phyloP scores from a whole-genome alignment of 148 eudicot genomes.

The Heliosperma pusillum region DNA sequence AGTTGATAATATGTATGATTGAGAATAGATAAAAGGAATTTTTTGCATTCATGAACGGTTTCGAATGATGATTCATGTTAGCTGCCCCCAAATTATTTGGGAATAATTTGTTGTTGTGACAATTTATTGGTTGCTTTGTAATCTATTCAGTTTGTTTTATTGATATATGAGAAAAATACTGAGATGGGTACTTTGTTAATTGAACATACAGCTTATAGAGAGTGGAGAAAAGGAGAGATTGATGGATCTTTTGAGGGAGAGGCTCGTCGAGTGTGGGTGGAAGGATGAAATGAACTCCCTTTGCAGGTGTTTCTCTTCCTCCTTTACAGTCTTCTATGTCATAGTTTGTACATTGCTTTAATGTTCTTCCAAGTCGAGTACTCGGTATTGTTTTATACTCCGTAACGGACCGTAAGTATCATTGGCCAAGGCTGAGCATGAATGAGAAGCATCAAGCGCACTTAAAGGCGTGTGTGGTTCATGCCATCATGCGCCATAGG shows the following conservation, averaged over 20 bases:
- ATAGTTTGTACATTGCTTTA: not conserved
- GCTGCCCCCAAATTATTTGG: no score
- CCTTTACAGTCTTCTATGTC: not conserved
- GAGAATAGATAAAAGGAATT: not conserved
- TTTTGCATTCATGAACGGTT: no score
- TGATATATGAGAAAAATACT: constrained; percentile 7
- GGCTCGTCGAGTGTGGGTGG: constrained; percentile 65
- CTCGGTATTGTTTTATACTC: not conserved
- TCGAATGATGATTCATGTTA: no score
- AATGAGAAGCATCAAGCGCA: not conserved
- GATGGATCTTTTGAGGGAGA: constrained; percentile 67
- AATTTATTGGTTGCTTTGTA: no score
- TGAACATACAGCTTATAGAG: constrained; percentile 46
- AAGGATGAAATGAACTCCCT: constrained; percentile 46
- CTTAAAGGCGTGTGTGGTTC: not conserved
- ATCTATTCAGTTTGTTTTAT: not conserved
- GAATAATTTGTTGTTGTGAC: no score
- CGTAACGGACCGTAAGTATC: no score
- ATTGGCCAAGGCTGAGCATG: not conserved
- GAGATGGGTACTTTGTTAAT: constrained; percentile 18
- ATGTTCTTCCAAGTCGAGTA: not conserved
- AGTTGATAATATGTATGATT: not conserved
- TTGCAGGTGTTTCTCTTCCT: constrained; percentile 31
- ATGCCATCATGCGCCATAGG: not conserved
- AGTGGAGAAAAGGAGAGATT: constrained; percentile 73